Evolutionary conservation across 257 asterid genomes (phyloP).

Genomic region (Scutellaria minor): DNA sequence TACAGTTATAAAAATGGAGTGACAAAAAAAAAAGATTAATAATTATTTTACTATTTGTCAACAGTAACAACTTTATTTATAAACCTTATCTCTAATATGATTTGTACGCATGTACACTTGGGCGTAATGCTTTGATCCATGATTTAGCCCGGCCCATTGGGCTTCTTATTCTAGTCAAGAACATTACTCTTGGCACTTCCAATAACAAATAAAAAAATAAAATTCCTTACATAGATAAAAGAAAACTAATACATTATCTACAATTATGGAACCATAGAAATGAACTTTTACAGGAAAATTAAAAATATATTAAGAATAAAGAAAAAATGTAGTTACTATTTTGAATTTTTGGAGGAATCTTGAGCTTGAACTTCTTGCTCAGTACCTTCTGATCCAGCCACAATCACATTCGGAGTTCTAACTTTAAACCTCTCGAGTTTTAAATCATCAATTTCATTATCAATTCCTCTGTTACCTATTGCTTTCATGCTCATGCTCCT

Average conservation of each 20-base stretch:
- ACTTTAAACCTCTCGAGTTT: conserved; percentile 51
- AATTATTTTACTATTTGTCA: no score
- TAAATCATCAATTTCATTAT: conserved; percentile 27
- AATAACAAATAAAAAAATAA: neutral
- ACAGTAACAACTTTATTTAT: no score
- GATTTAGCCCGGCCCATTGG: neutral
- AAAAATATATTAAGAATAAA: neutral
- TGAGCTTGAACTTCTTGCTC: conserved; percentile 4
- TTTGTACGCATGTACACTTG: no score
- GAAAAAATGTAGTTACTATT: neutral
- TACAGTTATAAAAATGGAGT: no score
- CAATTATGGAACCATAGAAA: neutral
- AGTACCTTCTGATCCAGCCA: conserved; percentile 27
- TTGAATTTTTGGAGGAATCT: conserved; percentile 22
- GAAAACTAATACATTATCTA: neutral
- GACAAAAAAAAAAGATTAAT: no score
- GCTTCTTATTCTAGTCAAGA: neutral
- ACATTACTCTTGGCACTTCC: neutral
- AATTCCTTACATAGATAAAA: neutral
- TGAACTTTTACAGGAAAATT: neutral
- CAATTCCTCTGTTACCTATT: conserved; percentile 30
- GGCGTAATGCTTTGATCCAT: no score
- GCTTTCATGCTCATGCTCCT: conserved; percentile 58
- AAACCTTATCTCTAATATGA: no score
- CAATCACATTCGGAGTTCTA: conserved; percentile 47